Conservation (phyloP, 257 asterid genomes). For the Solanum neorickii region DNA sequence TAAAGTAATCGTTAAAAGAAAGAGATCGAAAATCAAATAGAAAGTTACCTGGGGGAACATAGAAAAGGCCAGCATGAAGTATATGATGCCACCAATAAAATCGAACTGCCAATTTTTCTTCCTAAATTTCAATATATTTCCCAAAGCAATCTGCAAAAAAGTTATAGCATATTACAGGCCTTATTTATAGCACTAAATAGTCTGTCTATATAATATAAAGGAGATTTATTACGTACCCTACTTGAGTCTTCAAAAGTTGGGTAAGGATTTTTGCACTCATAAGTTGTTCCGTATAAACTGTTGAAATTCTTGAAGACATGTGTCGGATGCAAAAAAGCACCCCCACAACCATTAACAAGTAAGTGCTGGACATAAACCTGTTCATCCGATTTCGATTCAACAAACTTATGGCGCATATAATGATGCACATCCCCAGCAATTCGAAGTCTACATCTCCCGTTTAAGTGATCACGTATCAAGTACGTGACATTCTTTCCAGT, state of each 20-base stretch:
- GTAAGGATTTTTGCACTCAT: constrained; percentile 74
- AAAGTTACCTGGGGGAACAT: constrained; percentile 91
- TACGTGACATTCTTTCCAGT: constrained; percentile 72
- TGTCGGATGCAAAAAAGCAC: constrained; percentile 98
- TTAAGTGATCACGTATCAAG: constrained; percentile 69
- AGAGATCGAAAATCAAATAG: background rate
- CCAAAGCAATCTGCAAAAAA: constrained; percentile 83
- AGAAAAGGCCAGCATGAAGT: constrained; percentile 77
- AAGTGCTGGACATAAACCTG: constrained; percentile 77
- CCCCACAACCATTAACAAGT: constrained; percentile 97
- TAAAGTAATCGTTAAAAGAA: background rate
- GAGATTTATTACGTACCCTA: constrained; percentile 46
- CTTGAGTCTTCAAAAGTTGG: constrained; percentile 98
- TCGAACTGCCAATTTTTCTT: constrained; percentile 99
- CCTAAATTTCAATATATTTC: constrained; percentile 92
- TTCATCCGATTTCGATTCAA: constrained; percentile 61
- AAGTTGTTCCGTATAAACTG: constrained; percentile 45
- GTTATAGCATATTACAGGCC: background rate
- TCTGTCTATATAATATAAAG: background rate
- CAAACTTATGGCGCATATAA: constrained; percentile 85
- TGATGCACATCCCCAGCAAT: constrained; percentile 96
- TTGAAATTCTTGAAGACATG: constrained; percentile 79
- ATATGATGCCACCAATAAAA: constrained; percentile 87
- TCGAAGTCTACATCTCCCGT: constrained; percentile 86
- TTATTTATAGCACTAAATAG: background rate